A percentile compares a stretch with the other conserved stretches of the same genome.
Conservation (phyloP, 2,329 filamentous ascomycete genomes). For the Neodidymelliopsis sp. region DNA sequence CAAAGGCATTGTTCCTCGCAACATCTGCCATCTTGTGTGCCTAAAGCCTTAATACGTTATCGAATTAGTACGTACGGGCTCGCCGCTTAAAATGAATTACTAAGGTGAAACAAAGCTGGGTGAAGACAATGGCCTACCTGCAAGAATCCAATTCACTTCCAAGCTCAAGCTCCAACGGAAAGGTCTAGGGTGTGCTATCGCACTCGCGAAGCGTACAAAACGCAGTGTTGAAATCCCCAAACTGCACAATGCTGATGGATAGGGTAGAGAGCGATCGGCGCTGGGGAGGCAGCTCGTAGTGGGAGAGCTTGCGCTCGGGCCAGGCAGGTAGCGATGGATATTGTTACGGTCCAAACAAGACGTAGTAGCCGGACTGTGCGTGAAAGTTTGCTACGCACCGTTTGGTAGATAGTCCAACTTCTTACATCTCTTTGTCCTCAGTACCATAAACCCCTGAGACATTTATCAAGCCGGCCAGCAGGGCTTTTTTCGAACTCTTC, state of each 20-base stretch:
- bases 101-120: not conserved
- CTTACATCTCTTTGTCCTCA: too few species aligned
- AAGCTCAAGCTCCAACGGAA: not conserved
- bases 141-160: not conserved
- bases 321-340: slow-evolving; percentile 7
- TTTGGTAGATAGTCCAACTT: too few species aligned
- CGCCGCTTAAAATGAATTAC: not conserved
- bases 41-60: not conserved
- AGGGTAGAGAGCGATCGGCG: not conserved
- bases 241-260: not conserved
- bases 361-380: slow-evolving; percentile 6
- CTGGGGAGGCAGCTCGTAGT: slow-evolving; percentile 1
- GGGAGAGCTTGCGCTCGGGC: slow-evolving; percentile 20
- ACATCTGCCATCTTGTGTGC: slow-evolving; percentile 15
- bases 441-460: not conserved
- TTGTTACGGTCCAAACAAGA: slow-evolving; percentile 10
- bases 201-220: not conserved
- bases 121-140: slow-evolving; percentile 7
- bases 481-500: not conserved
- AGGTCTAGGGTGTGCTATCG: not conserved
- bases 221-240: not conserved
- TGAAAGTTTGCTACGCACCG: slow-evolving; percentile 4
- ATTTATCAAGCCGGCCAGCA: not conserved
- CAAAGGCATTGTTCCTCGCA: slow-evolving; percentile 34
- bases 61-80: not conserved